Evolutionary conservation across 2,329 filamentous ascomycete species (phyloP).

Genomic region (Bipolaris zeicola): DNA sequence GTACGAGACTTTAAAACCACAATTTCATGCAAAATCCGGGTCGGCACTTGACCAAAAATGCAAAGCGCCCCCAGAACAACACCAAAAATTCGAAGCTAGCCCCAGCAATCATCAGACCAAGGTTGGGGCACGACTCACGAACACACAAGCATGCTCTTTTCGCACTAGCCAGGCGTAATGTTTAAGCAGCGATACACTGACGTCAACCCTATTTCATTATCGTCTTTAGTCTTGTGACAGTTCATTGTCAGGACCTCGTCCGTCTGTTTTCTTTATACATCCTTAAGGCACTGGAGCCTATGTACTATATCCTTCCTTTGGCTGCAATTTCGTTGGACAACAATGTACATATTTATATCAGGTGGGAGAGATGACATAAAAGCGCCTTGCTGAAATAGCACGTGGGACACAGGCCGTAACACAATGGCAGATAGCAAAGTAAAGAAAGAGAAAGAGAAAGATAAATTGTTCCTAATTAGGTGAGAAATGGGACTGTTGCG

Average conservation of each 20-base stretch:
- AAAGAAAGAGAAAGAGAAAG: background rate
- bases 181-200: slow-evolving; percentile 29
- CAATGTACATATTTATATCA: slow-evolving; percentile 33
- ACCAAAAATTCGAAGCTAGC: slow-evolving; percentile 14
- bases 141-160: slow-evolving; percentile 17
- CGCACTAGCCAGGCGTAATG: slow-evolving; percentile 23
- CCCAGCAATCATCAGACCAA: slow-evolving; percentile 24
- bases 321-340: slow-evolving; percentile 24
- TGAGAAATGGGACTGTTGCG: slow-evolving; percentile 19
- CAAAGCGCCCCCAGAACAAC: slow-evolving; percentile 3
- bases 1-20: background rate
- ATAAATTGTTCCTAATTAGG: slow-evolving; percentile 4
- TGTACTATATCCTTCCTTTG: slow-evolving; percentile 28
- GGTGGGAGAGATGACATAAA: slow-evolving; percentile 2
- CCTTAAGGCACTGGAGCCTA: slow-evolving; percentile 25
- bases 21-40: background rate
- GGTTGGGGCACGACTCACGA: slow-evolving; percentile 38
- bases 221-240: background rate
- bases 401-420: slow-evolving; percentile 4
- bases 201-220: slow-evolving; percentile 15
- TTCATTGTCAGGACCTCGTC: background rate
- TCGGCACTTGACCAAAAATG: background rate
- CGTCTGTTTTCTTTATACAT: slow-evolving; percentile 17
- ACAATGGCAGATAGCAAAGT: slow-evolving; percentile 14
- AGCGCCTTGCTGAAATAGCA: slow-evolving; percentile 7